Evolutionary conservation across 495 filamentous ascomycete genomes (phyloP).

Genomic region (Cudoniella acicularis): DNA sequence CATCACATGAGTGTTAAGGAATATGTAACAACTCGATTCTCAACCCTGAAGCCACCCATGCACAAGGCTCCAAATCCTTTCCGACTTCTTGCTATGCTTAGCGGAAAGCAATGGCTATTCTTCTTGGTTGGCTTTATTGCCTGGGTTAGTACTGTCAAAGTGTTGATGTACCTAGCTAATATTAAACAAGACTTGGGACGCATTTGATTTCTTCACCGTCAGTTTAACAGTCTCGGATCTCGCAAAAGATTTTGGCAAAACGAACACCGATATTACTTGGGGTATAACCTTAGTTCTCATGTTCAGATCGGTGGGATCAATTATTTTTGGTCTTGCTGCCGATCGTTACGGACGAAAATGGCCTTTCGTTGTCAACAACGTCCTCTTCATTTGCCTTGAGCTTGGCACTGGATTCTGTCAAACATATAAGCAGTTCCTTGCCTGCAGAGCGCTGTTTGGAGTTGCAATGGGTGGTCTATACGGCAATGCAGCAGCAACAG

Average conservation of each 20-base stretch:
- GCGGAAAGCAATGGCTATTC: slow-evolving; percentile 77
- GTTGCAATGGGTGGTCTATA: slow-evolving; percentile 89
- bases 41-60: slow-evolving; percentile 74
- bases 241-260: slow-evolving; percentile 60
- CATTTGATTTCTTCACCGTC: slow-evolving; percentile 91
- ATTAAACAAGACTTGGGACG: slow-evolving; percentile 64
- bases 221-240: slow-evolving; percentile 69
- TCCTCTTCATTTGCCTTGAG: slow-evolving; percentile 78
- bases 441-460: slow-evolving; percentile 79
- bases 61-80: slow-evolving; percentile 76
- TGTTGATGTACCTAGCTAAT: slow-evolving; percentile 4
- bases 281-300: slow-evolving; percentile 85
- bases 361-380: slow-evolving; percentile 81
- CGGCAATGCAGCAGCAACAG: slow-evolving; percentile 82
- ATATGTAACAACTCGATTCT: slow-evolving; percentile 69
- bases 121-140: slow-evolving; percentile 69
- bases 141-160: slow-evolving; percentile 45
- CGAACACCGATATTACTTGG: slow-evolving; percentile 80
- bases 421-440: slow-evolving; percentile 76
- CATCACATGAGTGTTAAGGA: slow-evolving; percentile 48
- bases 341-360: slow-evolving; percentile 86
- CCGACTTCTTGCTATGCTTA: slow-evolving; percentile 64
- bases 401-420: slow-evolving; percentile 75
- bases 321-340: slow-evolving; percentile 72
- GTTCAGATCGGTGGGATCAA: slow-evolving; percentile 69